phyloP scores from a whole-genome alignment of 1,284 basidiomycete genomes.

The Rhodotorula sp. region DNA sequence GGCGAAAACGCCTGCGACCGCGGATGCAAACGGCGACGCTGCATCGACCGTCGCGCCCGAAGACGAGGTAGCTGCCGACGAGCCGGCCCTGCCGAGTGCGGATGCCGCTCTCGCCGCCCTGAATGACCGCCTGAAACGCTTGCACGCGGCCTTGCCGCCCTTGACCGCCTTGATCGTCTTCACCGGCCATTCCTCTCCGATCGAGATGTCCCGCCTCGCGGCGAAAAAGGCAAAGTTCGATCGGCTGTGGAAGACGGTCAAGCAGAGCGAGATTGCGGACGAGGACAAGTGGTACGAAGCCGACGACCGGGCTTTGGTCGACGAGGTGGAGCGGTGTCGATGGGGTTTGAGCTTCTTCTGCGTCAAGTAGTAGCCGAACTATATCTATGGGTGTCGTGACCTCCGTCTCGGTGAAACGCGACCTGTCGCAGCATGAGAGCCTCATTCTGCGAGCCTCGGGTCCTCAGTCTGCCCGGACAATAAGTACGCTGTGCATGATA shows the following conservation, averaged over 20 bases:
- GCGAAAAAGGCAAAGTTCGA: constrained; percentile 71
- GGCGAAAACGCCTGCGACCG: constrained; percentile 3
- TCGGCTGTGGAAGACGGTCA: constrained; percentile 58
- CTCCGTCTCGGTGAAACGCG: too few relatives aligned
- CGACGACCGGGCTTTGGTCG: constrained; percentile 73
- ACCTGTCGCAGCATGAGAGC: too few relatives aligned
- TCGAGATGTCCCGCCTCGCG: constrained; percentile 68
- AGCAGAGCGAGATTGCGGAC: constrained; percentile 46
- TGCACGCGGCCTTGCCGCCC: constrained; percentile 68
- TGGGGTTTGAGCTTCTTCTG: constrained; percentile 78
- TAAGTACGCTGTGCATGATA: not conserved
- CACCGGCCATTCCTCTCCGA: constrained; percentile 81
- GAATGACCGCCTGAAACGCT: constrained; percentile 60
- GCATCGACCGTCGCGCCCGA: not conserved
- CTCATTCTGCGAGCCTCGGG: too few relatives aligned
- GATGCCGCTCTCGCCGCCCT: constrained; percentile 50
- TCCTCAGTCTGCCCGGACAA: too few relatives aligned
- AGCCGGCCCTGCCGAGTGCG: not conserved
- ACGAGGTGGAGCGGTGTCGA: constrained; percentile 70
- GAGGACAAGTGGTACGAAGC: constrained; percentile 66
- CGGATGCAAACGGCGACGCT: not conserved
- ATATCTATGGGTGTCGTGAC: too few relatives aligned
- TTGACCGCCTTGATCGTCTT: constrained; percentile 78
- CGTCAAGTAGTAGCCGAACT: constrained; percentile 55
- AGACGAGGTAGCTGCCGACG: not conserved